These are phyloP conservation scores for Yamadazyma buinensis DNA, from an alignment of 1,139 yeast genomes.

Conservation along the genomic window DNA sequence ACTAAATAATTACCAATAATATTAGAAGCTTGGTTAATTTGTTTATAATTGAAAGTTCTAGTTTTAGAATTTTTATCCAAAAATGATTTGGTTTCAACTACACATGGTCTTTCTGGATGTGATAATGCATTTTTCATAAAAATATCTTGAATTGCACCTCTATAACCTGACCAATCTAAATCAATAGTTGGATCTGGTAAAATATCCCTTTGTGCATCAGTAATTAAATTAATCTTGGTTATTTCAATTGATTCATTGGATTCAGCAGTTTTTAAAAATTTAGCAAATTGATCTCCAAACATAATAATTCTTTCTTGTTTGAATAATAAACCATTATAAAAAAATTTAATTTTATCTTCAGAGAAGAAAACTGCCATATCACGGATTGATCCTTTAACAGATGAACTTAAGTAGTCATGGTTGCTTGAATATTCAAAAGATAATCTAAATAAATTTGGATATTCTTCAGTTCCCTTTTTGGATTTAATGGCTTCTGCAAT, in stretches of 20 bases:
- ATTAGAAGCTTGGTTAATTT: constrained; percentile 91
- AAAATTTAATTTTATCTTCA: constrained; percentile 33
- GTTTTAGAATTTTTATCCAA: constrained; percentile 52
- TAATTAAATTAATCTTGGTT: constrained; percentile 64
- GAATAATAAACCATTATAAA: constrained; percentile 76
- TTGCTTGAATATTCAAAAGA: constrained; percentile 51
- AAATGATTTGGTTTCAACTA: constrained; percentile 83
- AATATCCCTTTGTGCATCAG: constrained; percentile 51
- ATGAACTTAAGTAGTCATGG: constrained; percentile 43
- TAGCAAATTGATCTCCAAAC: constrained; percentile 68
- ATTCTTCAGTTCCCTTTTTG: constrained; percentile 47
- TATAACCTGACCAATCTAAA: constrained; percentile 84
- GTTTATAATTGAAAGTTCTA: constrained; percentile 75
- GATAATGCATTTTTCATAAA: constrained; percentile 79
- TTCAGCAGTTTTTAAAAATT: constrained; percentile 37
- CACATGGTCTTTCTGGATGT: constrained; percentile 85
- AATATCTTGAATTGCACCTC: constrained; percentile 96
- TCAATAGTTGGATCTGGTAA: constrained; percentile 88
- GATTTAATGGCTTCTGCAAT: constrained; percentile 51
- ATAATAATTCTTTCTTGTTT: constrained; percentile 64
- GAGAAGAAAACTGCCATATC: constrained; percentile 57
- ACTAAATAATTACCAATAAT: constrained; percentile 87
- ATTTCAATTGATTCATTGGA: constrained; percentile 39
- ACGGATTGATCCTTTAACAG: constrained; percentile 53
- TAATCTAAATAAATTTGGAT: constrained; percentile 63